A percentile compares a stretch with the other conserved stretches of the same genome.
Conservation (phyloP, 139 green algal genomes). For the Nannochloris sp. region DNA sequence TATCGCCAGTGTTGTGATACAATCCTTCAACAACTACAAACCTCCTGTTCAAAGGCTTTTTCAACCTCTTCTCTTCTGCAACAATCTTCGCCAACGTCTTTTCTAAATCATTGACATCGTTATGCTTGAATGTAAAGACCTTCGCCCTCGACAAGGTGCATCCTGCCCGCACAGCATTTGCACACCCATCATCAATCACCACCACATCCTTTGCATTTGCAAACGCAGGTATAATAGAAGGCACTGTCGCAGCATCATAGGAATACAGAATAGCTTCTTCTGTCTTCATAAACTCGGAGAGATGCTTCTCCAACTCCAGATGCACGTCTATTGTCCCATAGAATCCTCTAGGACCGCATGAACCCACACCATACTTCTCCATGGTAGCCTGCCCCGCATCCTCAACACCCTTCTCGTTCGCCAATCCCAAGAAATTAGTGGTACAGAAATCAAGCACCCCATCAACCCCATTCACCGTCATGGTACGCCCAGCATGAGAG, state of each 20-base stretch:
- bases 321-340: conserved; percentile 98
- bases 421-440: conserved; percentile 81
- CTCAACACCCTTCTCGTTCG: conserved; percentile 34
- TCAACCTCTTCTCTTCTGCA: conserved; percentile 35
- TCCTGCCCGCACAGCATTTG: conserved; percentile 77
- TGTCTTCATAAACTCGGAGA: conserved; percentile 72
- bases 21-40: conserved; percentile 94
- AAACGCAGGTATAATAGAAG: conserved; percentile 89
- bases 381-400: conserved; percentile 42
- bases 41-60: conserved; percentile 68
- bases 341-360: conserved; percentile 95
- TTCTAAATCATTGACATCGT: conserved; percentile 85
- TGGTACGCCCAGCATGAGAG: conserved; percentile 8
- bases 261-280: conserved; percentile 88
- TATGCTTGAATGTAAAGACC: conserved; percentile 88
- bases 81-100: conserved; percentile 50
- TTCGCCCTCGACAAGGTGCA: conserved; percentile 57
- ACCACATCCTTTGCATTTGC: conserved; percentile 83
- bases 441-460: conserved; percentile 70
- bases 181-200: conserved; percentile 60
- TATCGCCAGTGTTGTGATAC: conserved; percentile 69
- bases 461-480: conserved; percentile 35
- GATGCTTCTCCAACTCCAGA: conserved; percentile 67
- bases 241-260: conserved; percentile 85
- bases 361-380: conserved; percentile 89